Conservation (phyloP, 495 filamentous ascomycete species). For the Copromyces sp. region DNA sequence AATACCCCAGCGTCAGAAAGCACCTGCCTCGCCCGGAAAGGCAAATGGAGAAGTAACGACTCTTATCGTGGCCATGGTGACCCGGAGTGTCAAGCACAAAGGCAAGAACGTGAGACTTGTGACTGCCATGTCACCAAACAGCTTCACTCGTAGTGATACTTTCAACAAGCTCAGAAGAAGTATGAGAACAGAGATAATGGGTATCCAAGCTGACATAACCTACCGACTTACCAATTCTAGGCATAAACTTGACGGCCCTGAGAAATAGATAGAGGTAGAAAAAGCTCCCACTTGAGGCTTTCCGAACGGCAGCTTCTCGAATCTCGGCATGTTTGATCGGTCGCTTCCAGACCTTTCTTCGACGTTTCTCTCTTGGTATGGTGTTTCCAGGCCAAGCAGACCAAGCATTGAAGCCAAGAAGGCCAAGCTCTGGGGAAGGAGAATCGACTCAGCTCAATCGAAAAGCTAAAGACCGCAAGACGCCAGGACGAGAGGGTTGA, state of each 20-base stretch:
- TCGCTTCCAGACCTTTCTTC: not conserved
- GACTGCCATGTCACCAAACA: not conserved
- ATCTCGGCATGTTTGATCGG: not conserved
- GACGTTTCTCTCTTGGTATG: not conserved
- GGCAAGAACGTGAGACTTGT: not conserved
- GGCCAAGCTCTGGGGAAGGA: not conserved
- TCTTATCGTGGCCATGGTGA: not conserved
- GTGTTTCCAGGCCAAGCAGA: not conserved
- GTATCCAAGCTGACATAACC: not conserved
- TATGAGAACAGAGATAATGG: not conserved
- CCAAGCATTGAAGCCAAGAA: not conserved
- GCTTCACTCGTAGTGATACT: not conserved
- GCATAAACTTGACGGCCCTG: not conserved
- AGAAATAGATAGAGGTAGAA: not conserved
- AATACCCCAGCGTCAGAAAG: not conserved
- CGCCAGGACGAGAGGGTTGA: not conserved
- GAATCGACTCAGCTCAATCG: not conserved
- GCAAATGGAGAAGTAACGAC: not conserved
- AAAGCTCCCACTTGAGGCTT: not conserved
- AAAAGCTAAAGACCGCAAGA: not conserved
- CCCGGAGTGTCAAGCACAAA: not conserved
- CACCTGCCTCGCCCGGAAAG: not conserved
- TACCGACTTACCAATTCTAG: not conserved
- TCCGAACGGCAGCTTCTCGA: not conserved
- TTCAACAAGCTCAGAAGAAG: not conserved